Evolutionary conservation across 176 grass and related monocot genomes (phyloP).

Genomic region (Eragrostis nindensis): DNA sequence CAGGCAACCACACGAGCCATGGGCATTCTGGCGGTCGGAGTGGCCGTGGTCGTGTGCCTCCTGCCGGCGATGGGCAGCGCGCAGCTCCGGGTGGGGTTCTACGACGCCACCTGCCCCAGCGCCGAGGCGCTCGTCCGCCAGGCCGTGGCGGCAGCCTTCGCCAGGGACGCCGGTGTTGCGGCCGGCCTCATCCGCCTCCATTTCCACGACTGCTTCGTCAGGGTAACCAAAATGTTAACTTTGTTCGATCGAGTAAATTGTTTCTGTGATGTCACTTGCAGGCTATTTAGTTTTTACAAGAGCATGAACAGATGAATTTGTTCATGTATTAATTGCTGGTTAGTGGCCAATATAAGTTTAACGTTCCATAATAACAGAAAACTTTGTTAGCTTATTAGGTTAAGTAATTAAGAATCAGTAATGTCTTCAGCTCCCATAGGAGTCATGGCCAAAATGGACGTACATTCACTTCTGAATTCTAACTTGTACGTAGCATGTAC

Average conservation of each 20-base stretch:
- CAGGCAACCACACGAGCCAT: not conserved
- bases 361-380: too few species aligned
- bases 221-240: constrained; percentile 32
- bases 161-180: constrained; percentile 62
- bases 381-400: too few species aligned
- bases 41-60: constrained; percentile 18
- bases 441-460: too few species aligned
- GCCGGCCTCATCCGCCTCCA: constrained; percentile 84
- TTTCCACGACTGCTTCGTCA: constrained; percentile 89
- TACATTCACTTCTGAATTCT: too few species aligned
- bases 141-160: constrained; percentile 64
- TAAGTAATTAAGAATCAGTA: not conserved
- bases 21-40: not conserved
- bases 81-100: constrained; percentile 74
- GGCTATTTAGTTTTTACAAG: not conserved
- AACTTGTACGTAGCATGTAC: too few species aligned
- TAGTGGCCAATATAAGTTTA: not conserved
- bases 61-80: constrained; percentile 15
- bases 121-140: constrained; percentile 74
- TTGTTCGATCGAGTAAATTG: not conserved
- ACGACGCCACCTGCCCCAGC: constrained; percentile 60
- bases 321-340: too few species aligned
- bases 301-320: too few species aligned
- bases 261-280: not conserved
- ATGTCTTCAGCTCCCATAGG: not conserved